Base-by-base conservation (phyloP, 805 yeast genomes). In the Maudiozyma pseudohumilis region DNA sequence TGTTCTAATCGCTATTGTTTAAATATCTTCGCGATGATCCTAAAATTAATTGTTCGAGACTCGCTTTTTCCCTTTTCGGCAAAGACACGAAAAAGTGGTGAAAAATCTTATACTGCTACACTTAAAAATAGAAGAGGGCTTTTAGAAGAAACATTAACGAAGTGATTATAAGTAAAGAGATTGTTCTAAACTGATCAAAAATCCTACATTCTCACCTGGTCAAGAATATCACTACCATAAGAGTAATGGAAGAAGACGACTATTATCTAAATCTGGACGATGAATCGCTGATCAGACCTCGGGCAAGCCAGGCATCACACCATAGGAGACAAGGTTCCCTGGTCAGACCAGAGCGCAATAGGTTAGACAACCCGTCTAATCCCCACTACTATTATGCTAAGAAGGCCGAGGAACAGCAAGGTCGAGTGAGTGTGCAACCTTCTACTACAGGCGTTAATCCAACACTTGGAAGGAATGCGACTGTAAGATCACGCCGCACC, bases 311-410 rank as follows among this genome's bases (percentile, higher is more conserved):
- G 15, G 38, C 52, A 1, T 35, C 38, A 10, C 47, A 38, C 4
- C 50, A 58, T 38, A 34, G 50, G 44, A 34, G 64, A 53, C 49
- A 58, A 52, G 54, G 75, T 47, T 82, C 96, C 0, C 65, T 89
- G 43, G 81, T 89, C 23, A 72, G 85, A 43, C 94, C 94, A 3
- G 97, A 89, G 53, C 74, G 97, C 47, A 77, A 81, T 28, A 63
- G 76, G 34, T 53, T 72, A 37, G 70, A 75, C 44, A 69, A 75
- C 48, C 75, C 73, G n/a, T 70, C 69, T 37, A 82, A 83, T 55
- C 92, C 89, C 3, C 75, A 79, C 40, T 82, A 69, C 60, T 86
- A 82, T 58, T 86, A 85, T 58, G 71, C 82, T 11, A 86, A 80
- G 48, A 77, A 77, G 27, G 77, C 85, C 2, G 72, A 77, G 29